A percentile compares a stretch with the other conserved stretches of the same genome.
Conservation (phyloP, 1,139 yeast genomes). For the Geotrichum histeridarum region DNA sequence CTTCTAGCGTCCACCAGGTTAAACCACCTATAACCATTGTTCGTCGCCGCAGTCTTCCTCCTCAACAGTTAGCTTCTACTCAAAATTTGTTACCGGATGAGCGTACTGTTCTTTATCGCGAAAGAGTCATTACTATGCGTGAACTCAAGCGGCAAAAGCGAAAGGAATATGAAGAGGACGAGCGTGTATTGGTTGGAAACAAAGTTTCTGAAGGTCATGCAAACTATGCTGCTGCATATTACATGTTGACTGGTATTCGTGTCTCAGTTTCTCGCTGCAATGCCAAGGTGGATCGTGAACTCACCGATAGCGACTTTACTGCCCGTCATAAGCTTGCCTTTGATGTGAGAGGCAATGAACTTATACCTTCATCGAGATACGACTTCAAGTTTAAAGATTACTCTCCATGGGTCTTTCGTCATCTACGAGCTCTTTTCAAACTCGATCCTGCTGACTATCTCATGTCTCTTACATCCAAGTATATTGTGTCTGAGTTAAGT, state of each 20-base stretch:
- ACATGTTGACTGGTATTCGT: constrained; percentile 94
- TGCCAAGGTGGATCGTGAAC: constrained; percentile 74
- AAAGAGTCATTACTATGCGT: constrained; percentile 29
- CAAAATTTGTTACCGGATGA: constrained; percentile 13
- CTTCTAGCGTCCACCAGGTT: constrained; percentile 14
- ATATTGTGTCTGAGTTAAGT: constrained; percentile 84
- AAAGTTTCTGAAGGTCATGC: constrained; percentile 89
- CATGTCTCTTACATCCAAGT: constrained; percentile 86
- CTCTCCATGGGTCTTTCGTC: constrained; percentile 90
- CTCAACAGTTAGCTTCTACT: constrained; percentile 12
- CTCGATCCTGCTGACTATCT: constrained; percentile 94
- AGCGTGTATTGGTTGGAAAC: constrained; percentile 67
- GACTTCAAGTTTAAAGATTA: constrained; percentile 97
- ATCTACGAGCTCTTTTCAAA: constrained; percentile 70
- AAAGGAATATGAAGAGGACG: constrained; percentile 50
- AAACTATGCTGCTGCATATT: constrained; percentile 89
- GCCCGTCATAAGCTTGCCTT: constrained; percentile 75
- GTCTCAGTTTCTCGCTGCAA: constrained; percentile 86
- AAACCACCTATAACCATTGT: constrained; percentile 16
- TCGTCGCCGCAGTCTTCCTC: constrained; percentile 19
- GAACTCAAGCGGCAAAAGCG: constrained; percentile 40
- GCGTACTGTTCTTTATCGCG: constrained; percentile 18
- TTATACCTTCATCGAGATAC: constrained; percentile 88
- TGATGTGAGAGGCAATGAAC: constrained; percentile 80
- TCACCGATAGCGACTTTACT: constrained; percentile 65